A percentile compares a stretch with the other conserved stretches of the same genome.
phyloP scores from a whole-genome alignment of 805 yeast genomes.

The Wickerhamomyces xylosicus region DNA sequence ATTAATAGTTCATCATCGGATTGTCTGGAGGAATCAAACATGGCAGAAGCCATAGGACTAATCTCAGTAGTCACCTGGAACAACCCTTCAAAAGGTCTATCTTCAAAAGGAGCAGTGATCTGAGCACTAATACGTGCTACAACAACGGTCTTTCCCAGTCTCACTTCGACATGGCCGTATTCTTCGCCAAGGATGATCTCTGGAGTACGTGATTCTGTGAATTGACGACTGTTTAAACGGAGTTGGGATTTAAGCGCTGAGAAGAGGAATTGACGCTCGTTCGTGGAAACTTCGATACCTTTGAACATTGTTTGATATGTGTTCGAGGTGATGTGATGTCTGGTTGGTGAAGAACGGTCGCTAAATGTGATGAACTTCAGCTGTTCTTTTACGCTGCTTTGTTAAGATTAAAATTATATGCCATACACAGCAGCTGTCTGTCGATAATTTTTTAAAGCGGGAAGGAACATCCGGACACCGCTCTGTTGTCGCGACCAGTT shows the following conservation, averaged over 20 bases:
- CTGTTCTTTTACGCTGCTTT: background rate
- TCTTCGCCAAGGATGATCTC: constrained; percentile 57
- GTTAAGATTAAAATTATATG: background rate
- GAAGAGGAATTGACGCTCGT: constrained; percentile 52
- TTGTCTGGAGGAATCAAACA: constrained; percentile 61
- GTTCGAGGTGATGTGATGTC: background rate
- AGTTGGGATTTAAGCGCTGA: constrained; percentile 52
- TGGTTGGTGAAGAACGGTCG: too few relatives aligned
- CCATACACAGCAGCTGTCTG: background rate
- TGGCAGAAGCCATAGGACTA: constrained; percentile 82
- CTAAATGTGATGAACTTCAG: too few relatives aligned
- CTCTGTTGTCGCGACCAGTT: too few relatives aligned
- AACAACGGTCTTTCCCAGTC: constrained; percentile 66
- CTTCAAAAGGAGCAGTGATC: constrained; percentile 73
- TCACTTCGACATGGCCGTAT: constrained; percentile 73
- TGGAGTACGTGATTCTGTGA: constrained; percentile 56
- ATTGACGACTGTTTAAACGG: constrained; percentile 60
- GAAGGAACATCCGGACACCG: too few relatives aligned
- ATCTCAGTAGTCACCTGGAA: constrained; percentile 80
- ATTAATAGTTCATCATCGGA: constrained; percentile 77
- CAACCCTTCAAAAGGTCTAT: constrained; percentile 88
- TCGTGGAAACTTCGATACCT: constrained; percentile 48
- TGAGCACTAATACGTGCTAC: constrained; percentile 67
- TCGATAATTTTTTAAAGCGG: background rate
- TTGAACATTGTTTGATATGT: constrained; percentile 57